Conservation (phyloP, 2,329 filamentous ascomycete genomes). For the Botryotinia convoluta region DNA sequence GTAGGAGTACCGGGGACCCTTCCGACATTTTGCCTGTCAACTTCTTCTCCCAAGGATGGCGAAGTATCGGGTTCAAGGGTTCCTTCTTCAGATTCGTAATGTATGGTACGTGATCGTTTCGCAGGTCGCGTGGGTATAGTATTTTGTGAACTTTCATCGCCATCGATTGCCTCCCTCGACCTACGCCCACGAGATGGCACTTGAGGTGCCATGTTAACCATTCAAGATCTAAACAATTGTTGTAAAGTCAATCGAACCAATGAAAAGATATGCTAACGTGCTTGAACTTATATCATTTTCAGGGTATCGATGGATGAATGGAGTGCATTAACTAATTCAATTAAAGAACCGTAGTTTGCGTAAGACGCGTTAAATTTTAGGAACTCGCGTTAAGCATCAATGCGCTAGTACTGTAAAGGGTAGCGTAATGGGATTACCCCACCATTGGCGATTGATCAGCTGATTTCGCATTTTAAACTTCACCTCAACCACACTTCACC, state of each 20-base stretch:
- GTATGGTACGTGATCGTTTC: slow-evolving; percentile 33
- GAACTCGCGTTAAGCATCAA: background rate
- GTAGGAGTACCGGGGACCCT: background rate
- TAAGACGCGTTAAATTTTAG: slow-evolving; percentile 6
- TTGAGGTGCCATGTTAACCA: slow-evolving; percentile 20
- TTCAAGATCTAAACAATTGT: background rate
- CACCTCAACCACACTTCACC: background rate
- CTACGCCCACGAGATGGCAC: slow-evolving; percentile 23
- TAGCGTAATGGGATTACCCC: background rate
- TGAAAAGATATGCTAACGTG: background rate
- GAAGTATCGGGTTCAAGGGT: slow-evolving; percentile 19
- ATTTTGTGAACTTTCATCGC: slow-evolving; percentile 29
- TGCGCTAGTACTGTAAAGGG: background rate
- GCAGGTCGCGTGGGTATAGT: slow-evolving; percentile 24
- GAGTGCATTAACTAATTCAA: background rate
- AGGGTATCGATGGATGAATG: background rate
- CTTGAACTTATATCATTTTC: background rate
- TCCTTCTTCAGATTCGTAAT: slow-evolving; percentile 20
- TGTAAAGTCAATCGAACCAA: background rate
- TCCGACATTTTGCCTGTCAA: slow-evolving; percentile 3
- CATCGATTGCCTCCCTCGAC: slow-evolving; percentile 30
- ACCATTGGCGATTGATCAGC: background rate
- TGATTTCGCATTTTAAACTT: slow-evolving; percentile 8
- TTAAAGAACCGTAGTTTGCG: background rate
- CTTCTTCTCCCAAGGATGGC: slow-evolving; percentile 19